These are phyloP conservation scores for Magnolia sinica DNA, from an alignment of 164 flowering plant species.

Conservation along the genomic window DNA sequence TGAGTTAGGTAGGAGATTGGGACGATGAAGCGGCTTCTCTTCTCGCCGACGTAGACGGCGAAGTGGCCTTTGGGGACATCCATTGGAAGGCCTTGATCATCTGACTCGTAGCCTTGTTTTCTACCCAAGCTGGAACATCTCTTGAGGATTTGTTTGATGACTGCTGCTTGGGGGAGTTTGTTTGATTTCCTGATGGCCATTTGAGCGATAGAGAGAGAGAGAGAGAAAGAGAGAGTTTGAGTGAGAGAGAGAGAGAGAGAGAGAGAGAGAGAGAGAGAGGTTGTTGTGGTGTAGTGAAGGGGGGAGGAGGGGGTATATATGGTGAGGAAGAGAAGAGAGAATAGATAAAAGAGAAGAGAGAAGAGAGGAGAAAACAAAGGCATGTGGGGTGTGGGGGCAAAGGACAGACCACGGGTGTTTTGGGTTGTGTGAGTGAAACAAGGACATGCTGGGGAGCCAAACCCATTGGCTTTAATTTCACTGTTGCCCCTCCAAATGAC, in stretches of 20 bases:
- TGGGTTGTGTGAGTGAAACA: slow-evolving; percentile 34
- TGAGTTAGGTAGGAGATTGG: slow-evolving; percentile 18
- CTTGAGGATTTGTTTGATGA: slow-evolving; percentile 22
- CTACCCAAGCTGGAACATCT: slow-evolving; percentile 23
- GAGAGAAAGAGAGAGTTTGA: slow-evolving; percentile 1
- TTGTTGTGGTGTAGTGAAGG: slow-evolving; percentile 2
- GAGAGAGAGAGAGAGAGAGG: background rate
- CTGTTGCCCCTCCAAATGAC: slow-evolving; percentile 46
- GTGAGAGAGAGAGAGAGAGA: background rate
- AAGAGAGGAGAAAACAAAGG: slow-evolving; percentile 6
- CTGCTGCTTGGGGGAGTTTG: slow-evolving; percentile 15
- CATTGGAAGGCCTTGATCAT: slow-evolving; percentile 32
- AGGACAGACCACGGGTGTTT: slow-evolving; percentile 50
- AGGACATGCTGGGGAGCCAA: slow-evolving; percentile 39
- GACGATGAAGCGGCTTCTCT: slow-evolving; percentile 18
- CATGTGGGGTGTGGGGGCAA: slow-evolving; percentile 50
- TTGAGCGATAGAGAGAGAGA: background rate
- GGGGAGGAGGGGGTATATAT: slow-evolving; percentile 32
- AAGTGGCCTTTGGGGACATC: slow-evolving; percentile 25
- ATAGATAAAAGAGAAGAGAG: background rate
- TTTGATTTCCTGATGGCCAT: slow-evolving; percentile 17
- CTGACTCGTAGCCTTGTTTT: slow-evolving; percentile 17
- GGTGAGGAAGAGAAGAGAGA: slow-evolving; percentile 19
- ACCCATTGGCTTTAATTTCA: slow-evolving; percentile 32
- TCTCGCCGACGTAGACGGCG: slow-evolving; percentile 23